Conservation (phyloP, 2,329 filamentous ascomycete genomes). For the Paecilomyces sp. region DNA sequence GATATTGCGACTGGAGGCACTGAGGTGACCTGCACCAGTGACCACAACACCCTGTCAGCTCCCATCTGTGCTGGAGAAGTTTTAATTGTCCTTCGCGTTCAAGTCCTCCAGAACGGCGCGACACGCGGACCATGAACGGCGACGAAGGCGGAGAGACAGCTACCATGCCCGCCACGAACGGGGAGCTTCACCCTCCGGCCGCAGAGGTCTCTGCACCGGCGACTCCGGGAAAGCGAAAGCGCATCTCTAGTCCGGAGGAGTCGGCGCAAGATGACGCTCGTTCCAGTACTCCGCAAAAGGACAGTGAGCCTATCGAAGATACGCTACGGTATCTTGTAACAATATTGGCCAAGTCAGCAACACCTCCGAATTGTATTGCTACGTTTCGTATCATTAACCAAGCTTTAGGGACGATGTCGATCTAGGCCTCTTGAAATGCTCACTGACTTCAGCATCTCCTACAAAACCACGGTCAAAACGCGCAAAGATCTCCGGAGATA, state of each 20-base stretch:
- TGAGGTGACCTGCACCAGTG: not conserved
- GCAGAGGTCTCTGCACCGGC: conserved; percentile 21
- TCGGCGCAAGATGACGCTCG: conserved; percentile 15
- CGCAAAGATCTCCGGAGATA: conserved; percentile 31
- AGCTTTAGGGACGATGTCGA: conserved; percentile 34
- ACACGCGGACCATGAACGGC: conserved; percentile 27
- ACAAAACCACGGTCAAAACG: conserved; percentile 37
- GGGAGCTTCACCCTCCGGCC: conserved; percentile 21
- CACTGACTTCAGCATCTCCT: conserved; percentile 24
- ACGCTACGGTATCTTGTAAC: conserved; percentile 28
- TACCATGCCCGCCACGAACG: conserved; percentile 26
- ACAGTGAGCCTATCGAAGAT: conserved; percentile 25
- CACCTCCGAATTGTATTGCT: not conserved
- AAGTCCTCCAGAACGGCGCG: conserved; percentile 14
- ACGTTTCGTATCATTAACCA: conserved; percentile 12
- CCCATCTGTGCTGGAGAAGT: conserved; percentile 7
- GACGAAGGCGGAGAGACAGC: conserved; percentile 25
- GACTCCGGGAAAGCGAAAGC: conserved; percentile 37
- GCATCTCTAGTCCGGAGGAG: conserved; percentile 25
- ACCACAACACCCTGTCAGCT: not conserved
- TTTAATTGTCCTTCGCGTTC: conserved; percentile 10
- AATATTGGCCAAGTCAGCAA: conserved; percentile 23
- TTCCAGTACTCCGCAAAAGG: conserved; percentile 17
- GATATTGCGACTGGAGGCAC: not conserved
- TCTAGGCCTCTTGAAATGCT: conserved; percentile 34